phyloP scores from a whole-genome alignment of 352 stramenopile genomes.

The Globisporangium irregulare region DNA sequence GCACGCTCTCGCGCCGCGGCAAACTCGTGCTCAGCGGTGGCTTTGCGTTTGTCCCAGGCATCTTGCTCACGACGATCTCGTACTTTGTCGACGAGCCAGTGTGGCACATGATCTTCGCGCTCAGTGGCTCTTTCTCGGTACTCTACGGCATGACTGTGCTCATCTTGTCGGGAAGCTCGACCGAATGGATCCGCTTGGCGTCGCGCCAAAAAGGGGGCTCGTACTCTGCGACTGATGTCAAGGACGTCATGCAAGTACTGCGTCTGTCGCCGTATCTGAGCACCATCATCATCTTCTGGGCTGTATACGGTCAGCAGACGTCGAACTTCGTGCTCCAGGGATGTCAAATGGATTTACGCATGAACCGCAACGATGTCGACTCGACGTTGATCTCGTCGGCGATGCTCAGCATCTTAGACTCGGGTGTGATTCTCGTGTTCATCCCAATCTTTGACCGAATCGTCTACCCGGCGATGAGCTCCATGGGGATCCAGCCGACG shows the following conservation, averaged over 20 bases:
- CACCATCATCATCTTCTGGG: conserved; percentile 86
- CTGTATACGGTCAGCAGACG: conserved; percentile 78
- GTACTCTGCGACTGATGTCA: conserved; percentile 55
- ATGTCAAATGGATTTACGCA: conserved; percentile 89
- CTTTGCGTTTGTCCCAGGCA: conserved; percentile 65
- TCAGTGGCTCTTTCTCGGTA: conserved; percentile 47
- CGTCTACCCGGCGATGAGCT: conserved; percentile 74
- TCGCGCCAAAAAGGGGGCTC: conserved; percentile 48
- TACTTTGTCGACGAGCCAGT: conserved; percentile 70
- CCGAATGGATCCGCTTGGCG: conserved; percentile 56
- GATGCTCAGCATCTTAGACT: conserved; percentile 88
- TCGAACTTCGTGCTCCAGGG: conserved; percentile 87
- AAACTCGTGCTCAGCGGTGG: conserved; percentile 77
- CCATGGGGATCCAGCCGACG: conserved; percentile 66
- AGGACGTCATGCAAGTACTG: conserved; percentile 74
- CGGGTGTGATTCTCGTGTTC: conserved; percentile 86
- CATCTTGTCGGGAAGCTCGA: conserved; percentile 56
- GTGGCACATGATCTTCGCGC: conserved; percentile 58
- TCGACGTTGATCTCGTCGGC: conserved; percentile 75
- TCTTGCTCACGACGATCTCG: conserved; percentile 72
- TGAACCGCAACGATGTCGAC: conserved; percentile 32
- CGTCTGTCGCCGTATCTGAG: conserved; percentile 79
- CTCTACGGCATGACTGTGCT: conserved; percentile 72
- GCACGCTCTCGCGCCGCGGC: conserved; percentile 43
- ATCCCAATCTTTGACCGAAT: conserved; percentile 86